Conservation (phyloP, 495 filamentous ascomycete genomes). For the Penicillium chermesinum region DNA sequence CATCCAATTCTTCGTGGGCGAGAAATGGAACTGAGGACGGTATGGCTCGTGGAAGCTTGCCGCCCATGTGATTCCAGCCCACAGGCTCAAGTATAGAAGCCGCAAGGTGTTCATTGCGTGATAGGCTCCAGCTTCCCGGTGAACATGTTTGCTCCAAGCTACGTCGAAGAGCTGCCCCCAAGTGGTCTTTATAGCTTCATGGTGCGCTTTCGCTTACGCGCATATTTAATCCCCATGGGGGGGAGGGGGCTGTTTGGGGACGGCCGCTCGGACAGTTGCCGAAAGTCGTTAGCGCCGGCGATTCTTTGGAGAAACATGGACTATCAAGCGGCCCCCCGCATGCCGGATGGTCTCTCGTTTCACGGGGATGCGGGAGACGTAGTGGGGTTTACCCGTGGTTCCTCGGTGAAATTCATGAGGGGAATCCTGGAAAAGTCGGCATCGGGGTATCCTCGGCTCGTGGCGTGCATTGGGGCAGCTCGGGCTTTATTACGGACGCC, state of each 20-base stretch:
- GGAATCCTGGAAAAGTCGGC: no score
- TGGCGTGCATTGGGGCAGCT: no score
- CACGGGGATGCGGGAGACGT: no score
- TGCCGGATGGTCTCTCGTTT: no score
- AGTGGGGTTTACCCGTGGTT: no score
- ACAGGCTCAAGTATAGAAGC: not conserved
- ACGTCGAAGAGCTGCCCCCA: no score
- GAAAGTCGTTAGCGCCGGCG: not conserved
- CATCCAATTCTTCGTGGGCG: slow-evolving; percentile 49
- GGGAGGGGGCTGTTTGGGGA: no score
- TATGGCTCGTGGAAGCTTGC: slow-evolving; percentile 37
- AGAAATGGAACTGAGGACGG: slow-evolving; percentile 49
- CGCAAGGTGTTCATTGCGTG: not conserved
- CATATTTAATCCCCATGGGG: slow-evolving; percentile 8
- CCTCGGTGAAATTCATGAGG: no score
- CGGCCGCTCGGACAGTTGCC: not conserved
- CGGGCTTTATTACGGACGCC: no score
- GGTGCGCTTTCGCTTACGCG: not conserved
- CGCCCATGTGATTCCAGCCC: slow-evolving; percentile 1
- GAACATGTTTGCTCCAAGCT: no score
- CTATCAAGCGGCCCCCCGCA: not conserved
- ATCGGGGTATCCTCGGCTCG: no score
- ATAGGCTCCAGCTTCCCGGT: no score
- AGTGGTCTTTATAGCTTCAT: not conserved
- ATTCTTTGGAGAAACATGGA: slow-evolving; percentile 9